A percentile compares a stretch with the other conserved stretches of the same genome.
phyloP scores from a whole-genome alignment of 352 stramenopile genomes.

The Phytophthora chlamydospora region DNA sequence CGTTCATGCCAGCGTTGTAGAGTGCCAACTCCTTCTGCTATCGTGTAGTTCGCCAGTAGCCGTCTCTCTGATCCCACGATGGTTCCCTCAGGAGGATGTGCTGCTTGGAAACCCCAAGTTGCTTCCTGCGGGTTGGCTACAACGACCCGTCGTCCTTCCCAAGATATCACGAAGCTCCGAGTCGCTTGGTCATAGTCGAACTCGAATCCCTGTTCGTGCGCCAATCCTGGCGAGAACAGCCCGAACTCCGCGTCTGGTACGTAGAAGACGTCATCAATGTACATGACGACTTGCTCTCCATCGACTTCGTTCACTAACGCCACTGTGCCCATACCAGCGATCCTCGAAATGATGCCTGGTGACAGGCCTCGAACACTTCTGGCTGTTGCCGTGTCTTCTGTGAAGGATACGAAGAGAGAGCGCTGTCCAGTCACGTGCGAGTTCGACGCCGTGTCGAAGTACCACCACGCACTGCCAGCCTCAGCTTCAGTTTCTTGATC shows the following conservation, averaged over 20 bases:
- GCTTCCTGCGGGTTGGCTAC: background rate
- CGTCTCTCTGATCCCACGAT: background rate
- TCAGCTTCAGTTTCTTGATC: too few species aligned
- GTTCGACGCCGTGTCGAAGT: constrained; percentile 13
- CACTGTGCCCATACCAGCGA: constrained; percentile 1
- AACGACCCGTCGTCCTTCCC: background rate
- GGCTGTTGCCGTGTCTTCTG: background rate
- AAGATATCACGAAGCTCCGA: constrained; percentile 3
- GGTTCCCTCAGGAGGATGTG: background rate
- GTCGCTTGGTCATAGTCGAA: constrained; percentile 4
- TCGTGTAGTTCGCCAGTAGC: constrained; percentile 4
- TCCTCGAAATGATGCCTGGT: background rate
- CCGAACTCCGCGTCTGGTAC: constrained; percentile 11
- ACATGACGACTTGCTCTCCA: constrained; percentile 8
- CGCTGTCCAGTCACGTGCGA: constrained; percentile 6
- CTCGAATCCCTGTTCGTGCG: constrained; percentile 11
- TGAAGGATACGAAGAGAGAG: constrained; percentile 9
- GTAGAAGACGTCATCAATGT: constrained; percentile 18
- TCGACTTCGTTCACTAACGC: constrained; percentile 2
- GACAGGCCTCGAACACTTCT: constrained; percentile 1
- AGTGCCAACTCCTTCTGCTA: constrained; percentile 8
- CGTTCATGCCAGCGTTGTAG: background rate
- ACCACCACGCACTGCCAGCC: background rate
- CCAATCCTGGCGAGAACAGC: constrained; percentile 7
- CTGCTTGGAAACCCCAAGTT: constrained; percentile 16